These are phyloP conservation scores for Solanum infundibuliforme DNA, from an alignment of 257 asterid genomes.

Conservation along the genomic window DNA sequence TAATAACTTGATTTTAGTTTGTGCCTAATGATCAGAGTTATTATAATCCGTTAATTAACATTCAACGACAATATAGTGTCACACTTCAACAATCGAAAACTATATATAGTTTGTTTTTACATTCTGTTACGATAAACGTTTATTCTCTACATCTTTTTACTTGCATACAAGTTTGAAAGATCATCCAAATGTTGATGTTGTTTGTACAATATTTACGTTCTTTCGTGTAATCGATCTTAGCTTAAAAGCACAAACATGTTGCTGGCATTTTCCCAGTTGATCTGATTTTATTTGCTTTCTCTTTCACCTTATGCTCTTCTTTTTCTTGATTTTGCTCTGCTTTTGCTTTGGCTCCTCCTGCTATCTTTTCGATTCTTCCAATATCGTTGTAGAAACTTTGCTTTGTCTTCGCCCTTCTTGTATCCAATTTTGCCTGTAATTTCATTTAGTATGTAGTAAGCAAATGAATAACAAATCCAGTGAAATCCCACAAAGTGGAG, in stretches of 20 bases:
- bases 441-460: not conserved
- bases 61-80: not conserved
- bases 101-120: not conserved
- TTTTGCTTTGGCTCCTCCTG: slow-evolving; percentile 25
- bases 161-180: not conserved
- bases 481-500: not conserved
- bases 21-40: too few relatives aligned
- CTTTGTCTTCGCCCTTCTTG: slow-evolving; percentile 13
- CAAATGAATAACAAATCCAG: not conserved
- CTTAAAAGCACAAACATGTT: slow-evolving; percentile 19
- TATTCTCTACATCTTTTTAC: not conserved
- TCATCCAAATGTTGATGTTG: not conserved
- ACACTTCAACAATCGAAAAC: not conserved
- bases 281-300: slow-evolving; percentile 29
- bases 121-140: not conserved
- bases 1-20: too few relatives aligned
- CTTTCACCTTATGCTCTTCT: slow-evolving; percentile 25
- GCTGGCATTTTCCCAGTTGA: slow-evolving; percentile 22
- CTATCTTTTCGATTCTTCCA: slow-evolving; percentile 21
- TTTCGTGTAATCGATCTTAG: not conserved
- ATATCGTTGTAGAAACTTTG: slow-evolving; percentile 10
- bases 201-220: not conserved
- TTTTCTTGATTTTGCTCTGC: slow-evolving; percentile 20
- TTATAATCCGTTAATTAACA: too few relatives aligned
- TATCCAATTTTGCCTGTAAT: slow-evolving; percentile 20